phyloP scores from a whole-genome alignment of 345 rosid genomes.

The Anacardium occidentale region DNA sequence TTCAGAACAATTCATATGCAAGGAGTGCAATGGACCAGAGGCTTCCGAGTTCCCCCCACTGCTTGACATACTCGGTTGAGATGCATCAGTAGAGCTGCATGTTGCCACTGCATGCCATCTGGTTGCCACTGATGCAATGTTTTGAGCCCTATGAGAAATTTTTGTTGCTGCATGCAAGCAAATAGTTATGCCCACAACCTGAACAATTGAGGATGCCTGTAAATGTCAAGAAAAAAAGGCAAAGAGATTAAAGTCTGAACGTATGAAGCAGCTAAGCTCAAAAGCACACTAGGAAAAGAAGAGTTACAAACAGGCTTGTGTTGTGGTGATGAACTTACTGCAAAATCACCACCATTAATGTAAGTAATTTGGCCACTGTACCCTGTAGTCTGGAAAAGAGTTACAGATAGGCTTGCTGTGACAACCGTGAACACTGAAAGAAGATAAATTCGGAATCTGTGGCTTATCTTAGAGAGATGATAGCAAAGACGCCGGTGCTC shows the following conservation, averaged over 20 bases:
- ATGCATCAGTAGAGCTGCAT: conserved; percentile 45
- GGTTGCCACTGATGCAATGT: conserved; percentile 63
- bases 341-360: conserved; percentile 83
- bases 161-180: conserved; percentile 89
- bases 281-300: not conserved
- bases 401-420: conserved; percentile 65
- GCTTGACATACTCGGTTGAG: conserved; percentile 48
- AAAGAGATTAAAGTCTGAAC: conserved; percentile 5
- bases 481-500: conserved; percentile 74
- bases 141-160: conserved; percentile 87
- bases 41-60: conserved; percentile 49
- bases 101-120: conserved; percentile 91
- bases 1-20: conserved; percentile 50
- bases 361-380: conserved; percentile 62
- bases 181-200: conserved; percentile 74
- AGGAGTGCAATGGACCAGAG: conserved; percentile 30
- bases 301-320: no score
- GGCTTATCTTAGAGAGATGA: conserved; percentile 92
- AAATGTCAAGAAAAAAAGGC: conserved; percentile 12
- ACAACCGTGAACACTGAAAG: conserved; percentile 72
- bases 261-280: not conserved
- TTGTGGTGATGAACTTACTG: conserved; percentile 52
- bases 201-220: conserved; percentile 79
- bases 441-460: conserved; percentile 88
- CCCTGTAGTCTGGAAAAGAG: conserved; percentile 76